phyloP scores from a whole-genome alignment of 305 asterid genomes.

The Nicotiana rustica region DNA sequence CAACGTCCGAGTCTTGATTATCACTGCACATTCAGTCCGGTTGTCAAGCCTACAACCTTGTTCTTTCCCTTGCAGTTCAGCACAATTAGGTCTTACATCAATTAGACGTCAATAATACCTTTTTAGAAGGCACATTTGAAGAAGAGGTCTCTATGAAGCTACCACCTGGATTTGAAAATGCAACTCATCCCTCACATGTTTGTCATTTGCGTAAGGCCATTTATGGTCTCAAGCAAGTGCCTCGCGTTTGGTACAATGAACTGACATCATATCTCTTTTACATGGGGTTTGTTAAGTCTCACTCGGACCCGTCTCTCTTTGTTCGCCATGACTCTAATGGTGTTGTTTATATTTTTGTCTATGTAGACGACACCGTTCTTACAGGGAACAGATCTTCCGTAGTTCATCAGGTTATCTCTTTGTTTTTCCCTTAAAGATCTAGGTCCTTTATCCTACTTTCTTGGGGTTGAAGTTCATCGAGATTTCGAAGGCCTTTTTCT shows the following conservation, averaged over 20 bases:
- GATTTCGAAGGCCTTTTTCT: background rate
- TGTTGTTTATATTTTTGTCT: background rate
- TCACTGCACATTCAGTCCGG: too few relatives aligned
- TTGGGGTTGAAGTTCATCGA: constrained; percentile 1
- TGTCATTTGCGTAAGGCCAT: background rate
- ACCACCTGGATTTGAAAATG: too few relatives aligned
- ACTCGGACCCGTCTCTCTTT: background rate
- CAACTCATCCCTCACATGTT: background rate
- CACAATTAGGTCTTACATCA: too few relatives aligned
- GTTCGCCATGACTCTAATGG: background rate
- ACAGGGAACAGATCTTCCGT: background rate
- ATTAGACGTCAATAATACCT: too few relatives aligned
- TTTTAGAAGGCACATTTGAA: too few relatives aligned
- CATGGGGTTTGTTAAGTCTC: background rate
- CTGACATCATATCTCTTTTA: background rate
- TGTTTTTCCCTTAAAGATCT: background rate
- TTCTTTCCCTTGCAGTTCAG: too few relatives aligned
- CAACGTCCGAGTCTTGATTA: too few relatives aligned
- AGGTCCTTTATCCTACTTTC: background rate
- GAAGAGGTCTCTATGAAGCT: too few relatives aligned
- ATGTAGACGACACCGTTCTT: background rate
- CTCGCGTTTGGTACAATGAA: too few relatives aligned
- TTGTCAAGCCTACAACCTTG: too few relatives aligned
- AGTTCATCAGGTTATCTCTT: background rate
- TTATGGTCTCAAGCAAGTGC: too few relatives aligned